These are phyloP conservation scores for Trichoderma arundinaceum DNA, from an alignment of 2,329 filamentous ascomycete genomes.

Conservation along the genomic window DNA sequence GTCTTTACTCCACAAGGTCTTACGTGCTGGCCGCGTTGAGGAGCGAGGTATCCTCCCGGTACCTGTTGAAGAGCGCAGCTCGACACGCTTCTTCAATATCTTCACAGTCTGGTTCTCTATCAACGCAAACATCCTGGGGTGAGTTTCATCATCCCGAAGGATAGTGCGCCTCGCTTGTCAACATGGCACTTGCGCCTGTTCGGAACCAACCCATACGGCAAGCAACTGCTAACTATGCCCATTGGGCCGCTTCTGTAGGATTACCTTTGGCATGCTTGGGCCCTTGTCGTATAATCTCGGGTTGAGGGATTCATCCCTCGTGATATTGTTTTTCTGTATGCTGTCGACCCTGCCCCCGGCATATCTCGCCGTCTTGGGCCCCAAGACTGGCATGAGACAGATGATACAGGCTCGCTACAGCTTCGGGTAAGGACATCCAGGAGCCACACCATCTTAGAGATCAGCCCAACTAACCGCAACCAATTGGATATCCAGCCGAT, in stretches of 20 bases:
- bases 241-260: slow-evolving; percentile 46
- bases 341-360: slow-evolving; percentile 60
- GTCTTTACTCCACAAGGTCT: slow-evolving; percentile 42
- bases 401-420: slow-evolving; percentile 69
- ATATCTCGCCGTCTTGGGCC: slow-evolving; percentile 63
- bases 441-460: not conserved
- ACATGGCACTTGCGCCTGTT: not conserved
- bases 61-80: slow-evolving; percentile 49
- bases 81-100: slow-evolving; percentile 50
- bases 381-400: slow-evolving; percentile 68
- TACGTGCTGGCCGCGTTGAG: slow-evolving; percentile 50
- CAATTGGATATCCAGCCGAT: slow-evolving; percentile 47
- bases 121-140: slow-evolving; percentile 55
- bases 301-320: slow-evolving; percentile 60
- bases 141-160: slow-evolving; percentile 30
- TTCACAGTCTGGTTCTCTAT: slow-evolving; percentile 58
- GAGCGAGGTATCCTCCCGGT: slow-evolving; percentile 52
- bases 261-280: slow-evolving; percentile 68
- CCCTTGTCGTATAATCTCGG: slow-evolving; percentile 60
- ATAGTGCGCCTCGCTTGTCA: not conserved
- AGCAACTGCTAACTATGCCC: not conserved
- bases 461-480: not conserved
- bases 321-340: slow-evolving; percentile 68
- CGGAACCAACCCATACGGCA: not conserved
- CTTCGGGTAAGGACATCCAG: slow-evolving; percentile 54